Evolutionary conservation across 768 basidiomycete genomes (phyloP).

Genomic region (Pleurotus salmoneostramineus): DNA sequence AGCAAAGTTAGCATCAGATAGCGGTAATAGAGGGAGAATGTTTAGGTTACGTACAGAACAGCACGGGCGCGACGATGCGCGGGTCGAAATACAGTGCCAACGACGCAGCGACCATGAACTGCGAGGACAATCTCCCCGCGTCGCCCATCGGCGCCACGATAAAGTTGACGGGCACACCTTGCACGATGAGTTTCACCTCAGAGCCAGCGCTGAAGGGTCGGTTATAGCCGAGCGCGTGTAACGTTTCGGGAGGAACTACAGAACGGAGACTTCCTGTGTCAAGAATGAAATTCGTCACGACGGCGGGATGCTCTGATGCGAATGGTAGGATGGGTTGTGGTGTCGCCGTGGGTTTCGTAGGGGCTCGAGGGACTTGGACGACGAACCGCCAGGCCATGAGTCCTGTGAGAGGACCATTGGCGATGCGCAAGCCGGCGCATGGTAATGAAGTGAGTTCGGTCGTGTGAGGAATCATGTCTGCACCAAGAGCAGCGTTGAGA

Average conservation of each 20-base stretch:
- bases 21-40: background rate
- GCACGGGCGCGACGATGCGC: constrained; percentile 17
- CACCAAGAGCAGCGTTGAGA: constrained; percentile 17
- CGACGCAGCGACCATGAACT: constrained; percentile 19
- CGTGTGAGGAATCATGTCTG: constrained; percentile 14
- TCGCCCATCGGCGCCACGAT: constrained; percentile 16
- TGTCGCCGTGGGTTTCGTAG: background rate
- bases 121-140: constrained; percentile 15
- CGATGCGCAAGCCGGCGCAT: constrained; percentile 22
- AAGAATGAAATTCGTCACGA: constrained; percentile 21
- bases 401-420: constrained; percentile 15
- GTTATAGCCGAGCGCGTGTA: constrained; percentile 14
- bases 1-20: background rate
- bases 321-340: background rate
- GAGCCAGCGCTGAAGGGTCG: constrained; percentile 14
- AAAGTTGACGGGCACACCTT: constrained; percentile 17
- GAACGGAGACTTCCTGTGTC: constrained; percentile 18
- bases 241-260: constrained; percentile 13
- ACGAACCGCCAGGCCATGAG: constrained; percentile 23
- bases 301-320: background rate
- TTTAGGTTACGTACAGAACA: constrained; percentile 16
- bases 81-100: constrained; percentile 20
- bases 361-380: constrained; percentile 10
- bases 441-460: constrained; percentile 19
- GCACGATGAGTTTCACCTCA: constrained; percentile 15